Evolutionary conservation across 768 basidiomycete genomes (phyloP).

Genomic region (Serendipita vermifera): DNA sequence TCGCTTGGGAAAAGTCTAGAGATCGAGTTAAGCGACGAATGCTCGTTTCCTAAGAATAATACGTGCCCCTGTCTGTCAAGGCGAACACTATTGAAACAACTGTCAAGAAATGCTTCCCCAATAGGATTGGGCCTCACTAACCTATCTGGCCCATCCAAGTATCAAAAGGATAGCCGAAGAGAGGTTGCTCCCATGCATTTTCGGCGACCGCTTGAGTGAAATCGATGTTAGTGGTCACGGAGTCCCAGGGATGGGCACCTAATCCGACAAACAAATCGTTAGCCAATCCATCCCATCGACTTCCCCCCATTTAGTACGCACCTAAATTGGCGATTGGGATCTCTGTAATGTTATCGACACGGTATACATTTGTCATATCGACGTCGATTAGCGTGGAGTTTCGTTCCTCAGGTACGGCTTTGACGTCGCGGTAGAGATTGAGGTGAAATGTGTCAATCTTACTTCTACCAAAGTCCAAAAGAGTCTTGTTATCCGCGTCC

Average conservation of each 20-base stretch:
- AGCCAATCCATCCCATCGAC: neutral
- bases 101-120: too few relatives aligned
- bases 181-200: neutral
- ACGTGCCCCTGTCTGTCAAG: neutral
- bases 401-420: neutral
- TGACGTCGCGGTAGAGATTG: neutral
- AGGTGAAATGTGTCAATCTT: neutral
- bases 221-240: neutral
- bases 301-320: neutral
- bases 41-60: constrained; percentile 3
- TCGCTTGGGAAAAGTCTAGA: neutral
- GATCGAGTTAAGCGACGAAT: neutral
- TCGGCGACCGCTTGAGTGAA: neutral
- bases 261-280: neutral
- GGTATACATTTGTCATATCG: neutral
- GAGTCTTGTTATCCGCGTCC: neutral
- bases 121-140: too few relatives aligned
- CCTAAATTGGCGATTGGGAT: neutral
- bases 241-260: neutral
- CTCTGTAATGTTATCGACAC: neutral
- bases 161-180: constrained; percentile 3
- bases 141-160: neutral
- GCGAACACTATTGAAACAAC: neutral
- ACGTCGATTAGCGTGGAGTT: neutral
- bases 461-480: neutral